phyloP scores from a whole-genome alignment of 192 early-diverging fungal genomes.

The Linnemannia exigua region DNA sequence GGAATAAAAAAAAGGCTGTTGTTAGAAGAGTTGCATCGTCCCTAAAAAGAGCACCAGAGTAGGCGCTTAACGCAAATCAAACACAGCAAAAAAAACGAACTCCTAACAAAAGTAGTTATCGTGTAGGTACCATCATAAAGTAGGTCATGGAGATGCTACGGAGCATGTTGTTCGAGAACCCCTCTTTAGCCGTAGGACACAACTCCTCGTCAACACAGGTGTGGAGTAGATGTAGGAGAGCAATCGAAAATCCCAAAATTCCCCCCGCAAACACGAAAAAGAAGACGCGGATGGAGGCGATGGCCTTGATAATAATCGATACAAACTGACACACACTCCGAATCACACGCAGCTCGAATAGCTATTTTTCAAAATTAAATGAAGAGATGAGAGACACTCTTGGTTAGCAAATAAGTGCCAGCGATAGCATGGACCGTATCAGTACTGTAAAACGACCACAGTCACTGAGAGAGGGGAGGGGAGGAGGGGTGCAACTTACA shows the following conservation, averaged over 20 bases:
- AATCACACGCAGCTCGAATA: neutral
- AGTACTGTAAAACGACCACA: neutral
- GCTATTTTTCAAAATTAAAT: neutral
- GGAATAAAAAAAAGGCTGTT: neutral
- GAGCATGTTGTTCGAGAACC: neutral
- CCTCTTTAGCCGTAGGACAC: neutral
- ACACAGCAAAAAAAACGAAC: too few species aligned
- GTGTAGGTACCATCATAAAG: slow-evolving; percentile 17
- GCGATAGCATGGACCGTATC: neutral
- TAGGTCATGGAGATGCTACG: slow-evolving; percentile 6
- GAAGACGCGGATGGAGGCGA: neutral
- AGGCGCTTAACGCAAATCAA: too few species aligned
- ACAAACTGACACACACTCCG: slow-evolving; percentile 2
- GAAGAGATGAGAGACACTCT: neutral
- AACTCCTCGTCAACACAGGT: neutral
- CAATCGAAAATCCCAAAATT: neutral
- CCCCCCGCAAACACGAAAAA: slow-evolving; percentile 3
- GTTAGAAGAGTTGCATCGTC: neutral
- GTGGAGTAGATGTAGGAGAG: slow-evolving; percentile 1
- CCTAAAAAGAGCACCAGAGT: too few species aligned
- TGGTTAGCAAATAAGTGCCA: neutral
- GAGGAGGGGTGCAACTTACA: neutral
- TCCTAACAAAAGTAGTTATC: neutral
- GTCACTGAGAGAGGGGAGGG: neutral
- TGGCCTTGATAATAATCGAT: neutral